Conservation (phyloP, 2,329 filamentous ascomycete genomes). For the Colletotrichum cuscutae region DNA sequence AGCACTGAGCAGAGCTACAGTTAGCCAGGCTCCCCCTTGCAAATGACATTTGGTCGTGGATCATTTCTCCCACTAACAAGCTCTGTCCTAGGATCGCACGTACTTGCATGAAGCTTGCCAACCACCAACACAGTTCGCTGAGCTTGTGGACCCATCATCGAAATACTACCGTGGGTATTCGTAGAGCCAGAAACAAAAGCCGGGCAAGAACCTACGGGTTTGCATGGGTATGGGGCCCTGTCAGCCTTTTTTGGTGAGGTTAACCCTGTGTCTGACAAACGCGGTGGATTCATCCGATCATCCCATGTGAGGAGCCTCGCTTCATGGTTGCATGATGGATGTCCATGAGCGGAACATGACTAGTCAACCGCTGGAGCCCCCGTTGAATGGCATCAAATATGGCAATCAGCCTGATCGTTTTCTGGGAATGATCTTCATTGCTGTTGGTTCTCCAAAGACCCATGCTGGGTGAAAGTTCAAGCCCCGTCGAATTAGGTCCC, state of each 20-base stretch:
- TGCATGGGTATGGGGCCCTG: conserved; percentile 8
- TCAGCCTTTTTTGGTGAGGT: conserved; percentile 9
- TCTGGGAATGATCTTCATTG: conserved; percentile 25
- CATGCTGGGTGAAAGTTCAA: not conserved
- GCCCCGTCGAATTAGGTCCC: not conserved
- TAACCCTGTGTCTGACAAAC: conserved; percentile 11
- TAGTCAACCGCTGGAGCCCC: conserved; percentile 20
- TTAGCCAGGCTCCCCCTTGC: conserved; percentile 13
- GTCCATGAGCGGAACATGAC: conserved; percentile 27
- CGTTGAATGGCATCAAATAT: conserved; percentile 13
- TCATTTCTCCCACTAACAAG: conserved; percentile 21
- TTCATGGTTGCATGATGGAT: conserved; percentile 28
- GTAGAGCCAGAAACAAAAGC: conserved; percentile 15
- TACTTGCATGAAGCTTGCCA: conserved; percentile 22
- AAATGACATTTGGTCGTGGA: conserved; percentile 12
- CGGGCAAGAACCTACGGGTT: conserved; percentile 6
- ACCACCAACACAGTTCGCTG: conserved; percentile 11
- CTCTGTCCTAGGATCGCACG: conserved; percentile 20
- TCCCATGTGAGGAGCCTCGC: conserved; percentile 21
- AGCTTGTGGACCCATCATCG: conserved; percentile 20
- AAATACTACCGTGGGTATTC: not conserved
- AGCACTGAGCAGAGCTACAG: conserved; percentile 3
- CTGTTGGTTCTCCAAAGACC: not conserved
- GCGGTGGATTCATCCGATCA: conserved; percentile 26
- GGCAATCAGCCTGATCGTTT: conserved; percentile 6